Percentiles rank a stretch among this genome's conserved stretches.
Conservation (phyloP, 495 filamentous ascomycete genomes). For the Pyrenula aspistea region DNA sequence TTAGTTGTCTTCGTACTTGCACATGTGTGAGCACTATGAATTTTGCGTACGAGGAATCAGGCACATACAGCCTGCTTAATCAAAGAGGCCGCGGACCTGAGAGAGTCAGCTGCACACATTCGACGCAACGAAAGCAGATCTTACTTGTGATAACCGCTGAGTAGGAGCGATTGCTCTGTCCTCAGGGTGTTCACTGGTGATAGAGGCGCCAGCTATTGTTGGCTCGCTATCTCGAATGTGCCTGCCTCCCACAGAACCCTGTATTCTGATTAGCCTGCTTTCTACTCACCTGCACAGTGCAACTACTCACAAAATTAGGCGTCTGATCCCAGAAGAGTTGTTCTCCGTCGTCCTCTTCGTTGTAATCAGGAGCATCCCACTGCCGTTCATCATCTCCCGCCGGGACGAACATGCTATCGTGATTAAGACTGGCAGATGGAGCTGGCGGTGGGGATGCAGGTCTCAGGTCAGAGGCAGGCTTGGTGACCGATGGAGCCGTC, state of each 20-base stretch:
- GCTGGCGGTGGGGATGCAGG: background rate
- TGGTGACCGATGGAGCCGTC: background rate
- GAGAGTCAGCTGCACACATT: background rate
- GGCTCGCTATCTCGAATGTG: constrained; percentile 13
- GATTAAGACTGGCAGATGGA: background rate
- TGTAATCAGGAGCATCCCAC: constrained; percentile 73
- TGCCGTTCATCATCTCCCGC: constrained; percentile 57
- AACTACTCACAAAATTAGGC: constrained; percentile 33
- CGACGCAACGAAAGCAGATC: background rate
- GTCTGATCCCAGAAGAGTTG: constrained; percentile 77
- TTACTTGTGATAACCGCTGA: constrained; percentile 37
- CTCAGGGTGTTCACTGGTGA: constrained; percentile 15
- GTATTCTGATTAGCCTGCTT: constrained; percentile 1
- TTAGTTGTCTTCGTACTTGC: too few relatives aligned
- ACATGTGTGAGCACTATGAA: too few relatives aligned
- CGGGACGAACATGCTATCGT: constrained; percentile 68
- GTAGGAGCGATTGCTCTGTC: constrained; percentile 36
- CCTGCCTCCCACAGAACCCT: constrained; percentile 5
- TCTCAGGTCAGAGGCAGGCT: background rate
- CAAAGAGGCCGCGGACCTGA: background rate
- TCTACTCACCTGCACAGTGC: constrained; percentile 4
- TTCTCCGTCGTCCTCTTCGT: constrained; percentile 57
- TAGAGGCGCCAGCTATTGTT: background rate
- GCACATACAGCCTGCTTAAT: background rate
- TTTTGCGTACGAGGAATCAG: too few relatives aligned